A percentile compares a stretch with the other conserved stretches of the same genome.
phyloP scores from a whole-genome alignment of 225 moss, liverwort and hornwort species.

The Neckera pumila region DNA sequence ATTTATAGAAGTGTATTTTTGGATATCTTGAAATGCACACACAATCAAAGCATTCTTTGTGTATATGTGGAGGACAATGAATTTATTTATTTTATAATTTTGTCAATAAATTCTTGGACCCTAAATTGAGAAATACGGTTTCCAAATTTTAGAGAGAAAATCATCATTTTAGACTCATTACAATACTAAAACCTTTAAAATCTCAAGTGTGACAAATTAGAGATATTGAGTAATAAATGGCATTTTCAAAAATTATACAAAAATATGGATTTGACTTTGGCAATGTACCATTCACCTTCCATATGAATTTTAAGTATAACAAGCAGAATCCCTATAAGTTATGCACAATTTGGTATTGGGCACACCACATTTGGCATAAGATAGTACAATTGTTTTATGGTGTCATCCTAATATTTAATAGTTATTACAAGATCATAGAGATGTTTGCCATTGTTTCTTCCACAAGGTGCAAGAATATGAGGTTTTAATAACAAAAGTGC shows the following conservation, averaged over 20 bases:
- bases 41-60: not conserved
- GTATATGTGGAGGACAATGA: not conserved
- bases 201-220: not conserved
- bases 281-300: not conserved
- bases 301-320: not conserved
- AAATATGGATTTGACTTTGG: not conserved
- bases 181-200: not conserved
- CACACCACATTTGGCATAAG: accelerated
- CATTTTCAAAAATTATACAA: not conserved
- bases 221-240: not conserved
- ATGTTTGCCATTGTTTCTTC: not conserved
- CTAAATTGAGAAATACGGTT: not conserved
- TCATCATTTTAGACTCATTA: not conserved
- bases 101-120: not conserved
- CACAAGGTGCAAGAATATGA: not conserved
- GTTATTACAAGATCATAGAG: not conserved
- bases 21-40: not conserved
- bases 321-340: not conserved
- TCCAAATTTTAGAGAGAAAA: not conserved
- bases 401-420: not conserved
- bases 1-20: not conserved
- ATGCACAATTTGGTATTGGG: not conserved
- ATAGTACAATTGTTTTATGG: not conserved
- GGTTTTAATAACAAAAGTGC: not conserved
- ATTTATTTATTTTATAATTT: not conserved